Percentiles rank a stretch among this genome's conserved stretches.
phyloP scores from a whole-genome alignment of 176 grass and related monocot species.

The Ampelocalamus luodianensis region DNA sequence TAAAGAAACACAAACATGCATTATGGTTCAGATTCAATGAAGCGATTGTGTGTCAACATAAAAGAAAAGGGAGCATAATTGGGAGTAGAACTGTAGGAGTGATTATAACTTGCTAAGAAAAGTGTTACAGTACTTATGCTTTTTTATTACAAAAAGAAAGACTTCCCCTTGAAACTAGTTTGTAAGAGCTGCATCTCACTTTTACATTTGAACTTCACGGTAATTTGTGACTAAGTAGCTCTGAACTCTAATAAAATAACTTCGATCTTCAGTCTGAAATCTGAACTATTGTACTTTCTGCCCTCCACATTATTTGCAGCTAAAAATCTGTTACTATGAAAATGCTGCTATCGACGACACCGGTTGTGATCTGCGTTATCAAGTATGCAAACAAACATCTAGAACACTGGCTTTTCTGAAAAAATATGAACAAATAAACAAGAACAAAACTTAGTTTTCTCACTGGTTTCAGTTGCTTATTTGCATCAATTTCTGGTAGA shows the following conservation, averaged over 20 bases:
- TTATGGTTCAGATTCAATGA: neutral
- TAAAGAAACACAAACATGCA: neutral
- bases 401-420: neutral
- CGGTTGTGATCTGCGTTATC: neutral
- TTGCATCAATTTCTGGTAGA: neutral
- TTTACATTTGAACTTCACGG: neutral
- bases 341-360: neutral
- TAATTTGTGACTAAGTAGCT: neutral
- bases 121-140: neutral
- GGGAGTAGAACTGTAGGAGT: neutral
- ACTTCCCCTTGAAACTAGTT: neutral
- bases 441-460: neutral
- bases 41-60: neutral
- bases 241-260: neutral
- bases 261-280: neutral
- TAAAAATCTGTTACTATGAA: constrained; percentile 7
- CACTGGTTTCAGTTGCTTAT: neutral
- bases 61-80: neutral
- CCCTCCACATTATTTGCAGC: neutral
- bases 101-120: neutral
- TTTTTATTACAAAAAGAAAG: neutral
- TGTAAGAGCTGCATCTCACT: neutral
- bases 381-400: constrained; percentile 17
- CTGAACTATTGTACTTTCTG: constrained; percentile 28
- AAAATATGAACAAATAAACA: neutral